Conservation (phyloP, 2,329 filamentous ascomycete species). For the Cytospora piceae region DNA sequence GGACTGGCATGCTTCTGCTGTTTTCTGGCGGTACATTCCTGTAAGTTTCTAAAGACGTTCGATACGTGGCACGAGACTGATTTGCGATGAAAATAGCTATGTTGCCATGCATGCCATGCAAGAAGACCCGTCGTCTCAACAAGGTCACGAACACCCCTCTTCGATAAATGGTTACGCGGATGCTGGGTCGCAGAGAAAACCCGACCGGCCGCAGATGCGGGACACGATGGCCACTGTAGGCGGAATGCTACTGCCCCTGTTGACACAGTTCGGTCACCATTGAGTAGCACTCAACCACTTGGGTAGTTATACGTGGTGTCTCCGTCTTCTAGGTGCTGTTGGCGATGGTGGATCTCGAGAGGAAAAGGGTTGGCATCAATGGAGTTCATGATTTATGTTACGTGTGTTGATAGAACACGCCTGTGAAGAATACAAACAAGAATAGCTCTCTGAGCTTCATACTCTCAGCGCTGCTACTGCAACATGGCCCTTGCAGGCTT, state of each 20-base stretch:
- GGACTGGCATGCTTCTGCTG: conserved; percentile 89
- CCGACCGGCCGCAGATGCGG: conserved; percentile 62
- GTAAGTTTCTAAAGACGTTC: conserved; percentile 56
- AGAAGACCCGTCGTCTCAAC: conserved; percentile 62
- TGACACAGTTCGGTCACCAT: conserved; percentile 80
- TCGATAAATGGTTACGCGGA: conserved; percentile 60
- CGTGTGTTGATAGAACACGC: neutral
- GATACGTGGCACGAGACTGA: conserved; percentile 7
- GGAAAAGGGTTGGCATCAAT: conserved; percentile 10
- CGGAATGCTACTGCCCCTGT: conserved; percentile 77
- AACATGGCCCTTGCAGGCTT: neutral
- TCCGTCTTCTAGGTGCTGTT: conserved; percentile 12
- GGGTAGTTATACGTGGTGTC: conserved; percentile 3
- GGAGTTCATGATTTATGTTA: conserved; percentile 17
- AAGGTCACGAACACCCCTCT: conserved; percentile 55
- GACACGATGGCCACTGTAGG: conserved; percentile 72
- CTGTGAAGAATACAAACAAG: neutral
- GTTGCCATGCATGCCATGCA: conserved; percentile 99
- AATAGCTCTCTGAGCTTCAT: neutral
- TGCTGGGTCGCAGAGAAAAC: conserved; percentile 51
- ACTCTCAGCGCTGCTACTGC: neutral
- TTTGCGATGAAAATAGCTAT: conserved; percentile 61
- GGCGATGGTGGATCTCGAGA: neutral
- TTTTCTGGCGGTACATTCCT: conserved; percentile 96
- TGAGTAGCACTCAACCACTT: conserved; percentile 34